phyloP scores from a whole-genome alignment of 2,329 filamentous ascomycete genomes.

The Harringtonia aguacate region DNA sequence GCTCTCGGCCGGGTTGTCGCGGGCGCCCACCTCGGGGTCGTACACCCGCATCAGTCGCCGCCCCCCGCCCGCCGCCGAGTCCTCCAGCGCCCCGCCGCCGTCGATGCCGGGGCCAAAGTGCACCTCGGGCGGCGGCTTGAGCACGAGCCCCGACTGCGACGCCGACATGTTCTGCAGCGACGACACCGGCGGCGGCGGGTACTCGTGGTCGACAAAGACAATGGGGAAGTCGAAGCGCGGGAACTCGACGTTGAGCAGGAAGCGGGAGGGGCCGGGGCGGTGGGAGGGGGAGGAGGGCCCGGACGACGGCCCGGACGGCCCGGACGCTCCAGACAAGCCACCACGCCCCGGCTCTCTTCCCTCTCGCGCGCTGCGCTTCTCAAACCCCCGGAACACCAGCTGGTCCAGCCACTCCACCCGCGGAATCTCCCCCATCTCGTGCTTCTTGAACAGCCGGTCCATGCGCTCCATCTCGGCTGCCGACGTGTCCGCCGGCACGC shows the following conservation, averaged over 20 bases:
- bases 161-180: slow-evolving; percentile 54
- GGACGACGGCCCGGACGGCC: no score
- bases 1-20: slow-evolving; percentile 87
- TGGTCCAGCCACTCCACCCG: slow-evolving; percentile 93
- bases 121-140: slow-evolving; percentile 78
- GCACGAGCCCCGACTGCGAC: slow-evolving; percentile 56
- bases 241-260: slow-evolving; percentile 81
- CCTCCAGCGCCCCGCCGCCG: background rate
- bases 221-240: slow-evolving; percentile 93
- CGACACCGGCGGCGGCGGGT: slow-evolving; percentile 74
- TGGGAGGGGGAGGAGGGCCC: no score
- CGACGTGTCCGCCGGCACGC: slow-evolving; percentile 36
- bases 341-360: slow-evolving; percentile 29
- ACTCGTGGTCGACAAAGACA: slow-evolving; percentile 91
- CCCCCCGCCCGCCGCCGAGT: slow-evolving; percentile 23
- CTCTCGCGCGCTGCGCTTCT: slow-evolving; percentile 61
- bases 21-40: slow-evolving; percentile 81
- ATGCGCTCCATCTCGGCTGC: slow-evolving; percentile 76
- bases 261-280: slow-evolving; percentile 42
- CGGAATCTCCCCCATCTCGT: slow-evolving; percentile 94
- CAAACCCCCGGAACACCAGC: slow-evolving; percentile 81
- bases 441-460: slow-evolving; percentile 87
- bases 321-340: no score
- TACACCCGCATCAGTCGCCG: slow-evolving; percentile 73
- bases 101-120: slow-evolving; percentile 78